Percentiles rank a stretch among this genome's conserved stretches.
Conservation (phyloP, 1,284 basidiomycete genomes). For the Sporisorium graminicola region DNA sequence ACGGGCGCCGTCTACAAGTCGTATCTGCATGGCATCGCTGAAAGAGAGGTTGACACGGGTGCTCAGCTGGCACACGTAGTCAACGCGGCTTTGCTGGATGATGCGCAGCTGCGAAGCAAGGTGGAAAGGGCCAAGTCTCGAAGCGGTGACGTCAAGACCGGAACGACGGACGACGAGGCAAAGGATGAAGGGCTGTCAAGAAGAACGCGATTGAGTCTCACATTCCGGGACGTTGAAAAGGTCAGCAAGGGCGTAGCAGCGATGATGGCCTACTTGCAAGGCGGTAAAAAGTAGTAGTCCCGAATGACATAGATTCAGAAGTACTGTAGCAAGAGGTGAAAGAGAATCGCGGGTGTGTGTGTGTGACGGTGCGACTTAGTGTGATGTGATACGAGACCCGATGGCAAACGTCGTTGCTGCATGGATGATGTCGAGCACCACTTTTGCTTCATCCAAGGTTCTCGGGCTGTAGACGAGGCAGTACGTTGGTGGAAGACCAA, state of each 20-base stretch:
- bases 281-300: constrained; percentile 27
- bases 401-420: constrained; percentile 42
- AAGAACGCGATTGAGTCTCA: constrained; percentile 81
- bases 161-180: constrained; percentile 58
- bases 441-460: constrained; percentile 35
- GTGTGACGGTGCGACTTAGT: not conserved
- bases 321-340: not conserved
- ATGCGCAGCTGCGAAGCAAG: constrained; percentile 22
- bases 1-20: constrained; percentile 59
- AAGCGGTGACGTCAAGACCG: constrained; percentile 71
- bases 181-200: constrained; percentile 72
- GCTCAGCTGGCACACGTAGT: constrained; percentile 42
- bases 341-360: not conserved
- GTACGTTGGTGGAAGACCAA: constrained; percentile 56
- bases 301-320: not conserved
- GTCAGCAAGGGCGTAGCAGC: constrained; percentile 61
- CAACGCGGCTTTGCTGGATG: constrained; percentile 43
- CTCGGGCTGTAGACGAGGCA: constrained; percentile 49
- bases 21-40: constrained; percentile 71
- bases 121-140: constrained; percentile 21
- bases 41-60: constrained; percentile 69
- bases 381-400: constrained; percentile 18
- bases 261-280: constrained; percentile 49
- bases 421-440: constrained; percentile 36
- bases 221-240: constrained; percentile 81